Evolutionary conservation across 202 grass and related monocot genomes (phyloP), one percentile per base, ranked within the genome.

Genomic region (Miscanthus sacchariflorus): DNA sequence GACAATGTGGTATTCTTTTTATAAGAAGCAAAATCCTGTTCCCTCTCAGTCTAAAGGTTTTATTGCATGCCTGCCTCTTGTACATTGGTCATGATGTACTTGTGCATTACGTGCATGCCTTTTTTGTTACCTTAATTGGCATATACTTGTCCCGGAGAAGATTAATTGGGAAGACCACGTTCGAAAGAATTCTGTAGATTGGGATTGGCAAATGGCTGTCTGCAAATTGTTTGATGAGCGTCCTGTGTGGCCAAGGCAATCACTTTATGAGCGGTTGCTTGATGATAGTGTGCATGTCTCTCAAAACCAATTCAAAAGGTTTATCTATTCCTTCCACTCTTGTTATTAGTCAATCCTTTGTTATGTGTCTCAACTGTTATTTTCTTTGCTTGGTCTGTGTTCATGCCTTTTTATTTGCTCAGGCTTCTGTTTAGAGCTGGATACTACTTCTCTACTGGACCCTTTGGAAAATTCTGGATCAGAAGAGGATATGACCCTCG

Each of bases 401-500:
- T 36, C 35, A 36, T 36, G 35, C 35, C 35, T 36, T 36, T 36
- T 36, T 36, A 36, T 36, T 36, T 36, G 35, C 35, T 36, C 35
- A 36, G 35, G 88, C 94, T 96, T 95, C 88, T 95, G 71, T 99
- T 99, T 89, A 91, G 94, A 93, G 92, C 94, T 82, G 96, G 92
- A 82, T 99, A 99, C 85, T 99, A 99, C 85, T 99, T 96, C 77
- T 92, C 92, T 38, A 96, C 89, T 76, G 94, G 96, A 86, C 94
- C 96, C 24, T 98, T 95, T 58, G 92, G 92, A 66, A 93, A 90
- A 86, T 94, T 98, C 77, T 96, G 94, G 96, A 91, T 96, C 80
- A 93, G 84, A 90, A 99, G 92, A 95, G 96, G 91, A 83, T 96
- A 96, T 78, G 96, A 99, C 88, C 96, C 96, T 79, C 91, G 96